Evolutionary conservation across 176 grass and related monocot genomes (phyloP).

Genomic region (Cenchrus americanus): DNA sequence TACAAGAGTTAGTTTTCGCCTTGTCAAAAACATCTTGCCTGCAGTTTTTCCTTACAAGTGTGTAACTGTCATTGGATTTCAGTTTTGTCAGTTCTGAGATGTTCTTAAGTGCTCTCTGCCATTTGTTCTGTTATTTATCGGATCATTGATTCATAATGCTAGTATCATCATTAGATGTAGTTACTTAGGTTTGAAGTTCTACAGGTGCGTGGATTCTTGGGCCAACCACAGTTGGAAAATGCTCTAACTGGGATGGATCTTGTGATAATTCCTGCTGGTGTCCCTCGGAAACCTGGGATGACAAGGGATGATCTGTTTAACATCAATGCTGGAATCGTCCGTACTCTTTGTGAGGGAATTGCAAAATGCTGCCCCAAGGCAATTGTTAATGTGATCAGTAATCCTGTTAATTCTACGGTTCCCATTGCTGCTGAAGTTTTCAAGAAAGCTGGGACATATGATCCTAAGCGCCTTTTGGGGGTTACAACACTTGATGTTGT

Average conservation of each 20-base stretch:
- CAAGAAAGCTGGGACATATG: conserved; percentile 81
- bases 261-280: conserved; percentile 87
- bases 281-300: conserved; percentile 94
- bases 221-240: conserved; percentile 75
- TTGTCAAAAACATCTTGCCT: background rate
- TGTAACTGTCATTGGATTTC: background rate
- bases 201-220: conserved; percentile 85
- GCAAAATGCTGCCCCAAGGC: conserved; percentile 81
- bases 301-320: conserved; percentile 97
- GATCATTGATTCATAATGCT: background rate
- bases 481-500: conserved; percentile 94
- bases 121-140: background rate
- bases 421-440: conserved; percentile 91
- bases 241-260: conserved; percentile 89
- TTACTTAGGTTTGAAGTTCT: conserved; percentile 33
- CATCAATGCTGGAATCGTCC: conserved; percentile 92
- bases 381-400: conserved; percentile 92
- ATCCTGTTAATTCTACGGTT: conserved; percentile 92
- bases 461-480: conserved; percentile 78
- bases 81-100: background rate
- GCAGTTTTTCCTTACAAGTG: background rate
- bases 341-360: conserved; percentile 81
- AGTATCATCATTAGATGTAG: background rate
- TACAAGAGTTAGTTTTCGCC: background rate
- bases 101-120: background rate